Base-by-base conservation (phyloP, 495 filamentous ascomycete genomes). In the Pyrenula massariospora region DNA sequence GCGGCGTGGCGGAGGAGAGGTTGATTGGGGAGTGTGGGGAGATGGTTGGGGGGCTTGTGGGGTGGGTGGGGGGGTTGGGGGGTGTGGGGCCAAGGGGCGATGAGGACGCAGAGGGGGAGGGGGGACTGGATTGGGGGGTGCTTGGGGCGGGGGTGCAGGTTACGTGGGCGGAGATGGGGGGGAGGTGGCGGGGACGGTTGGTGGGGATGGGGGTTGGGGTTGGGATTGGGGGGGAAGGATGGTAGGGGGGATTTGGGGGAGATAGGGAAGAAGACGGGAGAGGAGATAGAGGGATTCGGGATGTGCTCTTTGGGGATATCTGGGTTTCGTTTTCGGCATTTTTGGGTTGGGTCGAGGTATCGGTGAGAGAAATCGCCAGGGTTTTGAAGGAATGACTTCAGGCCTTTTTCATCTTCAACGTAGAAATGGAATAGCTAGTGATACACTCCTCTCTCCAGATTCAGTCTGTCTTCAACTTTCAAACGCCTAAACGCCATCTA, bases 121-220 rank as follows among this genome's bases (percentile, higher is more conserved):
- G 70, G 52, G 68, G 58, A 67, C 73, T 65, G 53, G 67, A 74
- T 42, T 65, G 70, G 51, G 63, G 77, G 23, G 71, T 70, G 3
- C 15, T 98, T 61, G 86, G 91, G 23, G 93, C 93, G 1, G 91
- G 86, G 0, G 83, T 95, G 49, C 70, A 96, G 70, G 80, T 95
- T 21, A 84, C 84, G 62, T 69, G 87, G 55, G 79, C 81, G 42
- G 91, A 95, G 70, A 80, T 87, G 25, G 82, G 91, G 48, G 87
- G 95, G 66, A 85, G 84, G 68, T 93, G 87, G 66, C 85, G 89
- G 70, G 77, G 82, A 51, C 69, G 64, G 61, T 66, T 71, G 68
- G 79, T 73, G 79, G 79, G 70, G 55, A 74, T 70, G 56, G 77
- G 70, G 65, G 71, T 59, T 56, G 78, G 64, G 65, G 71, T 59